Evolutionary conservation across 768 basidiomycete genomes (phyloP), one percentile per base, ranked within the genome.

Genomic region (Lactifluus pinguis): DNA sequence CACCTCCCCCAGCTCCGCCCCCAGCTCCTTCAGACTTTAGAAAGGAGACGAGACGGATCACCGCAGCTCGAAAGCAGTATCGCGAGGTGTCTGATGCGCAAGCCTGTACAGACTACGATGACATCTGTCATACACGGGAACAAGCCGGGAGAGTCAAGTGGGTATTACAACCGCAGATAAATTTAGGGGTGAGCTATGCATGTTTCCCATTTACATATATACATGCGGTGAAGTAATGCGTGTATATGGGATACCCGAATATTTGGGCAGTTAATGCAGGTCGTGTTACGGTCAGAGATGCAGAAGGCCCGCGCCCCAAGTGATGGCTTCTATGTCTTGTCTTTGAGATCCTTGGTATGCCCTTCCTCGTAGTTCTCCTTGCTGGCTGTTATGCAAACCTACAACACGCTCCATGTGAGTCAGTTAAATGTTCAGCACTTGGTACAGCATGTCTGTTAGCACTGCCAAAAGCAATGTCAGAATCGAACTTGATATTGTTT

Each of bases 241-340:
- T 25, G 25, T 25, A 25, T 25, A 25, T 25, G 25, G 25, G 25
- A 25, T 25, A 2, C 25, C 25, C 25, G 25, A 25, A 25, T 25
- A 25, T 25, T 25, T 25, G 25, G 25, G 25, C 25, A 25, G 25
- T 1, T 25, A 25, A 25, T 25, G 25, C 25, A 2, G 25, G 25
- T 25, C 25, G 25, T 25, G 25, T 25, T 25, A 25, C 25, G 25
- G 25, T 25, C 25, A 25, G 25, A 81, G 69, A 85, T 85, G 83
- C 76, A 76, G 63, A 80, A 79, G 45, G 68, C 77, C 10, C 75
- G 75, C 4, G 81, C 87, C 4, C 59, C 67, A 3, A 77, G 80
- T 9, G 89, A 92, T 64, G 79, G 76, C 67, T 92, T 93, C 53
- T 93, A 93, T 65, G 81, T 83, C 0, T 92, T 86, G 25, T 25